A percentile compares a stretch with the other conserved stretches of the same genome.
These are phyloP conservation scores for Tausonia pullulans DNA, from an alignment of 1,284 basidiomycete genomes.

Conservation along the genomic window DNA sequence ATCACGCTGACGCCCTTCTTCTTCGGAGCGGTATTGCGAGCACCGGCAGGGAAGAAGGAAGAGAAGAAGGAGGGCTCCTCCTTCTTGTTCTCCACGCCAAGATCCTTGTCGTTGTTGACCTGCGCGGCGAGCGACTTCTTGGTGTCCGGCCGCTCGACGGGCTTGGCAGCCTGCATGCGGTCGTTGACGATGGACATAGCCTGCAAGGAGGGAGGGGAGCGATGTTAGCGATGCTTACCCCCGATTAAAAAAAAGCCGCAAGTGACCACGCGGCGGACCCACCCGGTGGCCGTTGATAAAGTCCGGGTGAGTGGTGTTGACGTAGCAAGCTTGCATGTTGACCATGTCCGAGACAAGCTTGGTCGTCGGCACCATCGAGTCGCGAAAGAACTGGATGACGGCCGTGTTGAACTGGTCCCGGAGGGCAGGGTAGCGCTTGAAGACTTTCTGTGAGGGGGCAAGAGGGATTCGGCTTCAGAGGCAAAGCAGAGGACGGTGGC, in stretches of 20 bases:
- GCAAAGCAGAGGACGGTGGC: background rate
- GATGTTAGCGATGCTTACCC: background rate
- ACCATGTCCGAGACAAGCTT: conserved; percentile 92
- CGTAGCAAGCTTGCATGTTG: conserved; percentile 90
- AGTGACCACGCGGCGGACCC: background rate
- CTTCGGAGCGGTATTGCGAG: conserved; percentile 45
- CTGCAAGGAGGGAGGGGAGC: conserved; percentile 30
- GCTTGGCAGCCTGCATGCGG: conserved; percentile 67
- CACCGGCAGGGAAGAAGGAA: conserved; percentile 59
- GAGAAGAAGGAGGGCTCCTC: conserved; percentile 91
- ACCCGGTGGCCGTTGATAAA: conserved; percentile 91
- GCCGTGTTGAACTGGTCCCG: conserved; percentile 88
- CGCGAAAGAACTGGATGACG: conserved; percentile 94
- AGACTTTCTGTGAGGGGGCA: conserved; percentile 57
- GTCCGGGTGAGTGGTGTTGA: conserved; percentile 98
- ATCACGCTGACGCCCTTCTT: conserved; percentile 69
- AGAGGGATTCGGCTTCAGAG: background rate
- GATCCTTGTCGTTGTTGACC: conserved; percentile 84
- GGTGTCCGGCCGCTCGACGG: conserved; percentile 50
- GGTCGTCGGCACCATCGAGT: conserved; percentile 81
- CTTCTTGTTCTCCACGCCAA: conserved; percentile 79
- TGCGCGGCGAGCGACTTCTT: conserved; percentile 55
- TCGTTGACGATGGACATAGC: conserved; percentile 86
- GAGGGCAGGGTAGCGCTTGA: conserved; percentile 88
- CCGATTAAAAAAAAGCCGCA: background rate